Evolutionary conservation across 768 basidiomycete species (phyloP).

Genomic region (Auricularia sp.): DNA sequence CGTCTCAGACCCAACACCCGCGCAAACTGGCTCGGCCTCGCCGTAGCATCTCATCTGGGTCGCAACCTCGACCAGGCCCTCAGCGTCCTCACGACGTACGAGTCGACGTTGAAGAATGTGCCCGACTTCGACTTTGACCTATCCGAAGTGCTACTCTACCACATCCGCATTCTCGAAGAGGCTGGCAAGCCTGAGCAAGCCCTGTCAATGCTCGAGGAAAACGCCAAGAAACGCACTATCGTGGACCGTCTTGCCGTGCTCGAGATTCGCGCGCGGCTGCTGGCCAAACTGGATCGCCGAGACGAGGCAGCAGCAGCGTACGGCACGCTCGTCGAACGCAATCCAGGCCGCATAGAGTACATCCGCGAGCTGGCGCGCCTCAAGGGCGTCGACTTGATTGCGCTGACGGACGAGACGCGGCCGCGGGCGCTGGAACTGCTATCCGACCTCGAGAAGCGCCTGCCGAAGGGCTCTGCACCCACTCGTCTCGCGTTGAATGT

Average conservation of each 20-base stretch:
- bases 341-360: slow-evolving; percentile 73
- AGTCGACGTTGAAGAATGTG: slow-evolving; percentile 65
- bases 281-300: slow-evolving; percentile 50
- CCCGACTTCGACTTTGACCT: slow-evolving; percentile 73
- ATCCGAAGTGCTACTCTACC: slow-evolving; percentile 73
- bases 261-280: slow-evolving; percentile 63
- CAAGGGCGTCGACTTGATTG: slow-evolving; percentile 48
- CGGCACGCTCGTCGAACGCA: slow-evolving; percentile 71
- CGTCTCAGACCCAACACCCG: slow-evolving; percentile 71
- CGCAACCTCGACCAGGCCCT: slow-evolving; percentile 62
- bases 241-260: slow-evolving; percentile 60
- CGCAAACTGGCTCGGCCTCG: slow-evolving; percentile 82
- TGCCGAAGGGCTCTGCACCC: slow-evolving; percentile 63
- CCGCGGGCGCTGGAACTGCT: slow-evolving; percentile 47
- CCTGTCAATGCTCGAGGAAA: slow-evolving; percentile 25
- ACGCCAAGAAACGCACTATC: slow-evolving; percentile 48
- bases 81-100: slow-evolving; percentile 63
- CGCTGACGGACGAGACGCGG: slow-evolving; percentile 39
- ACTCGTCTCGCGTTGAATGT: slow-evolving; percentile 63
- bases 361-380: slow-evolving; percentile 63
- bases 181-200: slow-evolving; percentile 30
- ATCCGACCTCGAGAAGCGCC: slow-evolving; percentile 44
- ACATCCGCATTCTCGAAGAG: slow-evolving; percentile 64
- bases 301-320: slow-evolving; percentile 75
- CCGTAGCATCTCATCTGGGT: slow-evolving; percentile 80